These are phyloP conservation scores for Besnoitia besnoiti DNA, from an alignment of 169 alveolate genomes.

Conservation along the genomic window DNA sequence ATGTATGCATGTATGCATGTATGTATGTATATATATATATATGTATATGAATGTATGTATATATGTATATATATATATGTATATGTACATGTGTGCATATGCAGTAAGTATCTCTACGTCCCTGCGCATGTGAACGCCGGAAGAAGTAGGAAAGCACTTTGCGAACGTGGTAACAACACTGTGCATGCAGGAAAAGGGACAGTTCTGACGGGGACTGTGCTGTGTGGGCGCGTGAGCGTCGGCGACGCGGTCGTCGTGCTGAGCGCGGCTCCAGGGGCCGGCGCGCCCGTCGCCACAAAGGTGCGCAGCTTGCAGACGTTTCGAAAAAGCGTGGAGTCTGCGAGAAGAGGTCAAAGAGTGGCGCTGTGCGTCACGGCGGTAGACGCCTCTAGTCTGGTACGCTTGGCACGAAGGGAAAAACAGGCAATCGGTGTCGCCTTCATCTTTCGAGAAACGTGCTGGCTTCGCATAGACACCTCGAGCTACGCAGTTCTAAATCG, in stretches of 20 bases:
- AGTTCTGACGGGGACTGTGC: constrained; percentile 61
- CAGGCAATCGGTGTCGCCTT: no score
- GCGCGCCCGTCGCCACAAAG: background rate
- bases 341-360: constrained; percentile 54
- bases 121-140: no score
- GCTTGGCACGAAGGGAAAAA: no score
- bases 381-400: constrained; percentile 48
- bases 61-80: background rate
- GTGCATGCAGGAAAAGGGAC: constrained; percentile 55
- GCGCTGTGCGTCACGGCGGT: constrained; percentile 38
- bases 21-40: background rate
- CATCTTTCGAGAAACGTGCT: no score
- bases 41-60: background rate
- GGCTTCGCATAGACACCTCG: no score
- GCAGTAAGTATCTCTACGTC: background rate
- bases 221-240: constrained; percentile 40
- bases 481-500: no score
- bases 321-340: background rate
- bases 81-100: background rate
- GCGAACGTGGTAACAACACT: no score
- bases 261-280: background rate
- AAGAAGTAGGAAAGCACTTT: no score
- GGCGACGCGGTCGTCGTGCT: constrained; percentile 46
- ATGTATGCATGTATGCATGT: background rate
- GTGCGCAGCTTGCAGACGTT: constrained; percentile 51